These are phyloP conservation scores for Hypoxylon sp. DNA, from an alignment of 2,329 filamentous ascomycete genomes.

Conservation along the genomic window DNA sequence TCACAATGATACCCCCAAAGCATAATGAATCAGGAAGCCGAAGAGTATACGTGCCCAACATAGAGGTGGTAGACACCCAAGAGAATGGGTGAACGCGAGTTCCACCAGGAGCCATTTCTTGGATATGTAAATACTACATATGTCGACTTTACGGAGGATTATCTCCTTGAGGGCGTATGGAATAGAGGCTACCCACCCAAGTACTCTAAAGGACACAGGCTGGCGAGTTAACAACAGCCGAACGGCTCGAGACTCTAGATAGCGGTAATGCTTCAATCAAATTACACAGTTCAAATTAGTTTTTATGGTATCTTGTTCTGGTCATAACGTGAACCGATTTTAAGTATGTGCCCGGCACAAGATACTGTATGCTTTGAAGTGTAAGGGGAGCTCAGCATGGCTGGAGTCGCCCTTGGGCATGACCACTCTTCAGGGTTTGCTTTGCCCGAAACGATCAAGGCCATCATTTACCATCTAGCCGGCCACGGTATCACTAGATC, in stretches of 20 bases:
- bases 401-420: not conserved
- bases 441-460: not conserved
- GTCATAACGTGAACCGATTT: not conserved
- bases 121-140: slow-evolving; percentile 32
- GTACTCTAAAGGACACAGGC: slow-evolving; percentile 24
- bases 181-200: slow-evolving; percentile 22
- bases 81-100: slow-evolving; percentile 26
- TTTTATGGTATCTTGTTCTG: not conserved
- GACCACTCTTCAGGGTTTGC: not conserved
- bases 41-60: slow-evolving; percentile 25
- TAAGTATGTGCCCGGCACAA: not conserved
- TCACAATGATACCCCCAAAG: slow-evolving; percentile 41
- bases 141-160: slow-evolving; percentile 10
- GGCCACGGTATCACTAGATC: too few species aligned
- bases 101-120: slow-evolving; percentile 28
- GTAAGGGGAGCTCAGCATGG: not conserved
- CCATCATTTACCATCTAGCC: not conserved
- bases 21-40: slow-evolving; percentile 37
- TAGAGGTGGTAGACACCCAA: slow-evolving; percentile 28
- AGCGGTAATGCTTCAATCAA: slow-evolving; percentile 14
- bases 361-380: not conserved
- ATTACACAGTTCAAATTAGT: slow-evolving; percentile 18
- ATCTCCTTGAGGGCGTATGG: slow-evolving; percentile 16
- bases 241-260: slow-evolving; percentile 12
- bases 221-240: slow-evolving; percentile 27